Percentiles rank a stretch among this genome's conserved stretches.
Evolutionary conservation across 2,329 filamentous ascomycete species (phyloP).

Genomic region (Lachnellula suecica): DNA sequence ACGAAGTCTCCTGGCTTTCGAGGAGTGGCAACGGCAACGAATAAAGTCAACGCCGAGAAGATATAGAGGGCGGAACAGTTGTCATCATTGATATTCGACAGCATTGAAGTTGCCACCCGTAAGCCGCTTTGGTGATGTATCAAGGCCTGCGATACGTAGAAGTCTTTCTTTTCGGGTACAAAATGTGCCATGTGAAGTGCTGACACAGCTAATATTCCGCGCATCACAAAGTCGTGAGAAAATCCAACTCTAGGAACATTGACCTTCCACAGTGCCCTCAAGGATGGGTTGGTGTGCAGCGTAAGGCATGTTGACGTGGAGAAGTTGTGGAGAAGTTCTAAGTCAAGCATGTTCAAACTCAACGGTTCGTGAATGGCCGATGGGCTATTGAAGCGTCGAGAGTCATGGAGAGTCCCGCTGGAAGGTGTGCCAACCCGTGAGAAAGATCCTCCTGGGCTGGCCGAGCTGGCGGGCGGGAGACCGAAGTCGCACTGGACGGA

Average conservation of each 20-base stretch:
- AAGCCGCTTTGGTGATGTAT: constrained; percentile 36
- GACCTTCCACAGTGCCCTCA: constrained; percentile 47
- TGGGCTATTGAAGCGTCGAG: constrained; percentile 2
- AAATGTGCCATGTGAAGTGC: constrained; percentile 48
- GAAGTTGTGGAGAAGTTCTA: constrained; percentile 55
- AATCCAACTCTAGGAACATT: constrained; percentile 47
- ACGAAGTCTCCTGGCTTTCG: constrained; percentile 36
- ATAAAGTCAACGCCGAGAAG: constrained; percentile 39
- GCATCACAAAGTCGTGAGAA: constrained; percentile 46
- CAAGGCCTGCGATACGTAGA: constrained; percentile 39
- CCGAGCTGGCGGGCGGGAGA: constrained; percentile 9
- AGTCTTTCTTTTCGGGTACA: constrained; percentile 36
- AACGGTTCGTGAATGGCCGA: not conserved
- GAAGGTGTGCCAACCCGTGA: not conserved
- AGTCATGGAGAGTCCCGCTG: not conserved
- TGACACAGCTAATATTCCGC: constrained; percentile 47
- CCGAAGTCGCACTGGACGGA: constrained; percentile 40
- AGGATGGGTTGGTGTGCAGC: constrained; percentile 39
- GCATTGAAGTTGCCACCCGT: constrained; percentile 31
- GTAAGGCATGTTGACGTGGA: constrained; percentile 48
- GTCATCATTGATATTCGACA: constrained; percentile 34
- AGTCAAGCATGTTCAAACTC: constrained; percentile 41
- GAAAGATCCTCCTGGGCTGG: constrained; percentile 9
- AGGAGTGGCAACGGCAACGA: constrained; percentile 37
- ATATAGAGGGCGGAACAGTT: constrained; percentile 38